Base-by-base conservation (phyloP, 208 protist species). In the Naegleria gruberi region DNA sequence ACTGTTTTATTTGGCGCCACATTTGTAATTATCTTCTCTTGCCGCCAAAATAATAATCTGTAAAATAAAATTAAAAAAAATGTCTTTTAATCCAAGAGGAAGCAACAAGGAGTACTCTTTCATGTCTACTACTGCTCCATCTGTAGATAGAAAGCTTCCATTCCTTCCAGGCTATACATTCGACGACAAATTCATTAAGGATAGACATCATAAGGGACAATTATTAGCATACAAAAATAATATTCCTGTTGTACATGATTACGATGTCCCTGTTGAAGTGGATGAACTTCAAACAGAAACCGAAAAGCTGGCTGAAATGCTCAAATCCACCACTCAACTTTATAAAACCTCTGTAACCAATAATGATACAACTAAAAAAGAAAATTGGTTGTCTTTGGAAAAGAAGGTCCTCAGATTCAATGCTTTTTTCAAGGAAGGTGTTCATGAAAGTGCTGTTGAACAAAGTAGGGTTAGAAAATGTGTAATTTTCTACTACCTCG, bases 371-470 rank as follows among this genome's bases (percentile, higher is more conserved):
- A 96, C 91, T 42, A 91, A 94, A 0, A 89, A 96, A 47, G 94
- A 94, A 92, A 94, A 94, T 43, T 98, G 96, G 96, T 93, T 97
- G 15, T 96, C 95, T 23, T 92, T 98, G 65, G 97, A 98, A 90
- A 92, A 96, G 86, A 97, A 98, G 89, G 96, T 98, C 19, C 94
- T 99, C 41, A 94, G 97, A 82, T 99, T 98, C 92, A 97, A 97
- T 90, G 97, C 93, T 42, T 99, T 97, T 92, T 98, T 98, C 92
- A 92, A 95, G 44, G 97, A 99, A 93, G 91, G 94, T 8, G 97
- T 99, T 41, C 92, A 95, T 84, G 97, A 98, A 91, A 97, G 94
- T 86, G 91, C 89, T 1, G 57, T 96, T 0, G 98, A 99, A 92
- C 92, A 91, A 43, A 92, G 90, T 47, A 95, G 98, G 83, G 93